Percentiles rank a stretch among this genome's conserved stretches.
Evolutionary conservation across 352 stramenopile genomes (phyloP).

Genomic region (Pythium plurisporium): DNA sequence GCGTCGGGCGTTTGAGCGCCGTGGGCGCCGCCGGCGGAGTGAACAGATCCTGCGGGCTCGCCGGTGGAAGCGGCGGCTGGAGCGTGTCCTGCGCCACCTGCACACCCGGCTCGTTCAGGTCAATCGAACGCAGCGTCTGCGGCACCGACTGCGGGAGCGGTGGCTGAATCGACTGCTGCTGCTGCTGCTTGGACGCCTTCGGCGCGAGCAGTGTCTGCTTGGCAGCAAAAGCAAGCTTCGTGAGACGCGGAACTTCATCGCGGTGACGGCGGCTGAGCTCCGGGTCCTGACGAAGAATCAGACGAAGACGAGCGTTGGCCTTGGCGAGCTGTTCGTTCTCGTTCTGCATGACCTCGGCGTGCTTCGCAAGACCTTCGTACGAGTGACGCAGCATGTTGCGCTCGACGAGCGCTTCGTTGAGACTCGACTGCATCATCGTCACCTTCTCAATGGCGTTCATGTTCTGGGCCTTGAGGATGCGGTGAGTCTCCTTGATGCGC

Average conservation of each 20-base stretch:
- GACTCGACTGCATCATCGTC: constrained; percentile 63
- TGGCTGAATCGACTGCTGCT: constrained; percentile 8
- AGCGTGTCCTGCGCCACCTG: constrained; percentile 44
- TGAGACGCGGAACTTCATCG: constrained; percentile 79
- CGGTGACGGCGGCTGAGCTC: constrained; percentile 81
- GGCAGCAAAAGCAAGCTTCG: constrained; percentile 67
- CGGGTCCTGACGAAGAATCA: constrained; percentile 82
- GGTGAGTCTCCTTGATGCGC: constrained; percentile 82
- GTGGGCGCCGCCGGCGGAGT: constrained; percentile 25
- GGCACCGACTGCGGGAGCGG: constrained; percentile 10
- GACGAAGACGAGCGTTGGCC: constrained; percentile 72
- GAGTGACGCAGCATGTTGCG: constrained; percentile 69
- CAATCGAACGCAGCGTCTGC: constrained; percentile 12
- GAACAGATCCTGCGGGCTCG: constrained; percentile 22
- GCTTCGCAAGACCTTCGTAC: constrained; percentile 64
- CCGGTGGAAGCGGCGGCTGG: constrained; percentile 14
- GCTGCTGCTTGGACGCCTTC: constrained; percentile 37
- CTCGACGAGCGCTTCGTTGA: constrained; percentile 70
- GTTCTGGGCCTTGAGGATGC: constrained; percentile 79
- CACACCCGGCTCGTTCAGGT: constrained; percentile 14
- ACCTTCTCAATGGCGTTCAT: constrained; percentile 80
- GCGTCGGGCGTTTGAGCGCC: constrained; percentile 60
- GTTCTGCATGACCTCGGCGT: constrained; percentile 72
- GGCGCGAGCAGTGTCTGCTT: constrained; percentile 52
- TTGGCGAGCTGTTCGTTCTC: constrained; percentile 84